A percentile compares a stretch with the other conserved stretches of the same genome.
Evolutionary conservation across 805 yeast species (phyloP).

Genomic region (Kuraishia hungarica): DNA sequence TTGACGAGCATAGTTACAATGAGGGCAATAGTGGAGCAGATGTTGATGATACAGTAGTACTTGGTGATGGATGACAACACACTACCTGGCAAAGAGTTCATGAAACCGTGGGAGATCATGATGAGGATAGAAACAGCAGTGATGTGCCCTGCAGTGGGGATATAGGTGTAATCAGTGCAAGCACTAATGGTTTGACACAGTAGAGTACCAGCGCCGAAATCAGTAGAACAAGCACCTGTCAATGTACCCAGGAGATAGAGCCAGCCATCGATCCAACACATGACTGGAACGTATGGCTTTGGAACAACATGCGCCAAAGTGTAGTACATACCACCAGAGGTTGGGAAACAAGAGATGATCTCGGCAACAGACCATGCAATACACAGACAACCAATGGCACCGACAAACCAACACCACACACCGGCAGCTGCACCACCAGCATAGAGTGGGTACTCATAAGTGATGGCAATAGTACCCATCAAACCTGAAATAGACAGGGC

Average conservation of each 20-base stretch:
- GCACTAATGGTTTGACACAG: slow-evolving; percentile 36
- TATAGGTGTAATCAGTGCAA: slow-evolving; percentile 25
- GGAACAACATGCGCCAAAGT: slow-evolving; percentile 41
- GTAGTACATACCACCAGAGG: slow-evolving; percentile 44
- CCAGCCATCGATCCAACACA: slow-evolving; percentile 49
- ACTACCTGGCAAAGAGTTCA: slow-evolving; percentile 45
- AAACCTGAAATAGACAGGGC: slow-evolving; percentile 60
- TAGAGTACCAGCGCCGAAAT: slow-evolving; percentile 43
- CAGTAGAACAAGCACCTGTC: slow-evolving; percentile 43
- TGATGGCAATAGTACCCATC: slow-evolving; percentile 54
- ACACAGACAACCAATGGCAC: slow-evolving; percentile 43
- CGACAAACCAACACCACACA: slow-evolving; percentile 56
- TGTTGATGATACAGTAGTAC: slow-evolving; percentile 39
- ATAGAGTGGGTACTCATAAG: slow-evolving; percentile 35
- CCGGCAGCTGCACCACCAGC: slow-evolving; percentile 57
- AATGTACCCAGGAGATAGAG: slow-evolving; percentile 40
- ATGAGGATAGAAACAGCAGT: slow-evolving; percentile 46
- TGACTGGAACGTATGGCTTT: slow-evolving; percentile 36
- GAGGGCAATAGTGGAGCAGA: slow-evolving; percentile 39
- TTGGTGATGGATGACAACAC: slow-evolving; percentile 42
- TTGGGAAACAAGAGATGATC: slow-evolving; percentile 42
- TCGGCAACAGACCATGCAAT: slow-evolving; percentile 45
- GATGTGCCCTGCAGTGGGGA: slow-evolving; percentile 32
- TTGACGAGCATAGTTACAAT: slow-evolving; percentile 47
- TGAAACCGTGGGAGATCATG: slow-evolving; percentile 35